phyloP scores from a whole-genome alignment of 768 basidiomycete species.

The Amanita jacksonii region DNA sequence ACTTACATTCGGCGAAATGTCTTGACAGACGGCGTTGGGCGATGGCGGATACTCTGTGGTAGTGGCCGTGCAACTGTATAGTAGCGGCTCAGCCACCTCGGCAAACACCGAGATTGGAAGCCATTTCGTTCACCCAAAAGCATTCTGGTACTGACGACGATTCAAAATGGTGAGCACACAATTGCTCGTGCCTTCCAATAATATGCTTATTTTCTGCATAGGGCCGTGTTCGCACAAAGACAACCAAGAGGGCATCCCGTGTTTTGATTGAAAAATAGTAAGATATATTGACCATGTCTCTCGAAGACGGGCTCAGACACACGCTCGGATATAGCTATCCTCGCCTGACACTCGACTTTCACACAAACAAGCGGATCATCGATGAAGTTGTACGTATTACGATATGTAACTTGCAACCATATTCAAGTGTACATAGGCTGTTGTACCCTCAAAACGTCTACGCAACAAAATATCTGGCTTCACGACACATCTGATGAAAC shows the following conservation, averaged over 20 bases:
- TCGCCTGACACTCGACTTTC: constrained; percentile 97
- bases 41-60: constrained; percentile 4
- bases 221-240: constrained; percentile 99
- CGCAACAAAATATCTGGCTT: constrained; percentile 99
- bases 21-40: constrained; percentile 18
- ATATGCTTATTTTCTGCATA: constrained; percentile 24
- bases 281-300: constrained; percentile 21
- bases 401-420: background rate
- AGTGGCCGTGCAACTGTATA: constrained; percentile 27
- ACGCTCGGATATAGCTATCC: constrained; percentile 77
- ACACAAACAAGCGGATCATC: constrained; percentile 99
- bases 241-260: constrained; percentile 98
- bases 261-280: constrained; percentile 99
- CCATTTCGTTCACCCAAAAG: background rate
- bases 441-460: constrained; percentile 96
- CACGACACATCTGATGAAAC: constrained; percentile 99
- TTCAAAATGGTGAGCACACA: constrained; percentile 43
- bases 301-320: constrained; percentile 5
- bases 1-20: constrained; percentile 30
- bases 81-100: constrained; percentile 32
- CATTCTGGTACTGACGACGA: constrained; percentile 15
- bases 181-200: constrained; percentile 4
- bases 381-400: constrained; percentile 74
- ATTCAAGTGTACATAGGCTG: constrained; percentile 56
- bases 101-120: constrained; percentile 19